Conservation (phyloP, 192 early-diverging fungal species). For the Rhizoclosmatium sp. region DNA sequence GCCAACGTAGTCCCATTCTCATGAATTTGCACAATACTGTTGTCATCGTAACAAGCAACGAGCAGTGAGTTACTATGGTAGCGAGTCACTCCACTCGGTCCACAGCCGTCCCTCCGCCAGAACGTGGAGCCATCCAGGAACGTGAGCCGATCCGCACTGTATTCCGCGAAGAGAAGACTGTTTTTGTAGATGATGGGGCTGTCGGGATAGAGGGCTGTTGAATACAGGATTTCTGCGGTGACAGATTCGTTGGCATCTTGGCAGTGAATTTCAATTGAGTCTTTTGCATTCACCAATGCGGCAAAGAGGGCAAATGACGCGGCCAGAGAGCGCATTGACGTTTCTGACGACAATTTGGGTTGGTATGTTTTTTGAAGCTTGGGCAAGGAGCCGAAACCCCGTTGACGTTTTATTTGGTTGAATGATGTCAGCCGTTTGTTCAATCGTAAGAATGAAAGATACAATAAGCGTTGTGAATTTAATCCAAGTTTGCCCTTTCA, state of each 20-base stretch:
- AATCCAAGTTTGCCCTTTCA: too few relatives aligned
- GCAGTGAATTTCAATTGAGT: neutral
- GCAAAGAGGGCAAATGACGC: too few relatives aligned
- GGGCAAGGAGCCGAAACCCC: too few relatives aligned
- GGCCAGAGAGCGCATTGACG: too few relatives aligned
- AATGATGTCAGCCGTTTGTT: too few relatives aligned
- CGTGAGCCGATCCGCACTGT: neutral
- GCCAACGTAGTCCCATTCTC: neutral
- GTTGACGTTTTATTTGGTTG: too few relatives aligned
- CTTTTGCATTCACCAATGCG: too few relatives aligned
- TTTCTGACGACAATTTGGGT: too few relatives aligned
- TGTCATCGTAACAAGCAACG: conserved; percentile 14
- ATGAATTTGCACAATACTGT: neutral
- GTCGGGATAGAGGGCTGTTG: neutral
- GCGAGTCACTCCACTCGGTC: neutral
- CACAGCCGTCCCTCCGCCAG: neutral
- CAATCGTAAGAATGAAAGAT: too few relatives aligned
- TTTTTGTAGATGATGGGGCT: neutral
- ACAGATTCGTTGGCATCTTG: neutral
- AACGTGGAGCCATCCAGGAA: neutral
- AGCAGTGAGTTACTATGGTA: neutral
- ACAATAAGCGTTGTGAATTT: too few relatives aligned
- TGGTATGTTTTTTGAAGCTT: too few relatives aligned
- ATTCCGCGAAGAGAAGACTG: neutral
- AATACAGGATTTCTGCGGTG: neutral